Base-by-base conservation (phyloP, 352 stramenopile species). In the Phytophthora boehmeriae region DNA sequence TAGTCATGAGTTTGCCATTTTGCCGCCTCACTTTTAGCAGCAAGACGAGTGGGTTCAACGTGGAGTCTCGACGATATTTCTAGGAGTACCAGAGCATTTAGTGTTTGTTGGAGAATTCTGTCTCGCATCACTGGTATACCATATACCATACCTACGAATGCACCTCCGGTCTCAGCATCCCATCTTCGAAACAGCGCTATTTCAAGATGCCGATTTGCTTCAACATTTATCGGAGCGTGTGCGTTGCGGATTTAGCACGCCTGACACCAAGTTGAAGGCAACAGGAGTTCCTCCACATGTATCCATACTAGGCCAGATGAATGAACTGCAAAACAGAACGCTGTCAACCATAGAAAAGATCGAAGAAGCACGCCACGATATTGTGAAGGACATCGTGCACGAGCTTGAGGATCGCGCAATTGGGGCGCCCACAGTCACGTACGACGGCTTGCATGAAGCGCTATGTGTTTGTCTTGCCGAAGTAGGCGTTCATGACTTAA, bases 11-110 rank as follows among this genome's bases (percentile, higher is more conserved):
- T 69, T 73, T 69, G 53, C 54, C 2, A 25, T 50, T 2, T 28
- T 70, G 2, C 66, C 59, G 11, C 66, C 66, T 10, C 64, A 65
- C 42, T 68, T 68, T 50, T 32, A 8, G 23, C 4, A 54, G 16
- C 46, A 49, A 17, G 38, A 66, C 17, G 45, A 27, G 1, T 14
- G 23, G 1, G 42, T 56, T 2, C 14, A 55, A 30, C 36, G 30
- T 20, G 50, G 25, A 6, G 30, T 56, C 35, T 8, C 27, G n/a
- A 54, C 25, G 6, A 50, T 66, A 11, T 66, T 60, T 53, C 59
- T 22, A 1, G 59, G 43, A 2, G 17, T 66, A 11, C 50, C 50
- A 10, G 5, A 38, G 11, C 17, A 22, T 10, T 30, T 61, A 30
- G 5, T 28, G 1, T 56, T 52, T 14, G 36, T 57, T n/a, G 51